These are phyloP conservation scores for Kodamaea plutei DNA, from an alignment of 1,139 yeast genomes.

Conservation along the genomic window DNA sequence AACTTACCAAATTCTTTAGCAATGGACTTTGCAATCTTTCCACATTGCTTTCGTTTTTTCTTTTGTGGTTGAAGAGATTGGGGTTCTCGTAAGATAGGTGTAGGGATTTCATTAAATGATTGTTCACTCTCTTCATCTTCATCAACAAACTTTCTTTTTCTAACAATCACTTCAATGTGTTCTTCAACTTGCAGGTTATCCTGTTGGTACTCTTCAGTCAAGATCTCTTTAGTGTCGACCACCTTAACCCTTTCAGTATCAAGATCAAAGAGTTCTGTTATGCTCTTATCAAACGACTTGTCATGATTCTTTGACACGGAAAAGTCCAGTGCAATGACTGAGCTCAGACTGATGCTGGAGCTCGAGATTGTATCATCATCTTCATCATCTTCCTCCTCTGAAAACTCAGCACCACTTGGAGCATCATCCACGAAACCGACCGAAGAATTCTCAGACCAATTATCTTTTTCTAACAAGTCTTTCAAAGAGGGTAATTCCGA, in stretches of 20 bases:
- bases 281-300: no score
- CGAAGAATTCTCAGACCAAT: no score
- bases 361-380: background rate
- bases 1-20: conserved; percentile 36
- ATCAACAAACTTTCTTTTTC: conserved; percentile 9
- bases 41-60: conserved; percentile 8
- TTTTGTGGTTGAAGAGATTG: conserved; percentile 7
- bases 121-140: conserved; percentile 4
- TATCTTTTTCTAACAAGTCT: no score
- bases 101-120: background rate
- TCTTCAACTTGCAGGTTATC: no score
- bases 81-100: background rate
- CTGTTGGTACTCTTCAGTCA: no score
- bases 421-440: background rate
- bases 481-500: no score
- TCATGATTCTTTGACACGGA: no score
- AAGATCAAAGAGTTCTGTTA: no score
- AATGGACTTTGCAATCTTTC: conserved; percentile 16
- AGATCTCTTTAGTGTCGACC: no score
- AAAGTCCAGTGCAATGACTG: no score
- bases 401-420: background rate
- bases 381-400: background rate
- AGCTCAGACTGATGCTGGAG: background rate
- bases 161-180: no score
- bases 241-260: no score